A percentile compares a stretch with the other conserved stretches of the same genome.
phyloP scores from a whole-genome alignment of 208 protist genomes.

The Leishmania aethiopica region DNA sequence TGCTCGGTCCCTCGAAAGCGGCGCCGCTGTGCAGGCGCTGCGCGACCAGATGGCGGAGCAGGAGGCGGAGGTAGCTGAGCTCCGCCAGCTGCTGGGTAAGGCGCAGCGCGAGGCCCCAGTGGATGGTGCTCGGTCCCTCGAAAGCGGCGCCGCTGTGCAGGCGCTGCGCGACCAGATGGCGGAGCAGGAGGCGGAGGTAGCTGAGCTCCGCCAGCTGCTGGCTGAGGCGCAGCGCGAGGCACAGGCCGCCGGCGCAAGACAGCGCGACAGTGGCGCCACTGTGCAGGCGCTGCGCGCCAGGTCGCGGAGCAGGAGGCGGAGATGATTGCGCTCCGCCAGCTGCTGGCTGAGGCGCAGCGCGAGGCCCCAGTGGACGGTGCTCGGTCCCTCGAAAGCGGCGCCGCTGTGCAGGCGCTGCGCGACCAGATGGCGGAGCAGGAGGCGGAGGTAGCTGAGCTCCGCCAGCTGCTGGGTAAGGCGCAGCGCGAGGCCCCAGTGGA shows the following conservation, averaged over 20 bases:
- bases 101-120: not conserved
- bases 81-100: not conserved
- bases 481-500: not conserved
- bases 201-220: not conserved
- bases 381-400: too few species aligned
- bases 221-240: not conserved
- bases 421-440: constrained; percentile 6
- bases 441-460: not conserved
- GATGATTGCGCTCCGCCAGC: too few species aligned
- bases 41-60: constrained; percentile 8
- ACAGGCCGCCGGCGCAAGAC: too few species aligned
- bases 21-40: too few species aligned
- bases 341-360: too few species aligned
- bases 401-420: too few species aligned
- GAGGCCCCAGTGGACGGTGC: too few species aligned
- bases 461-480: not conserved
- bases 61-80: not conserved
- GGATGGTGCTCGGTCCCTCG: too few species aligned
- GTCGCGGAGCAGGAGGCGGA: not conserved
- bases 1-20: too few species aligned
- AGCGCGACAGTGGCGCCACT: too few species aligned
- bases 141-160: not conserved
- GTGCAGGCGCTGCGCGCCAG: not conserved
- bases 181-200: not conserved
- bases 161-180: not conserved